Percentiles rank a stretch among this genome's conserved stretches.
phyloP scores from a whole-genome alignment of 1,284 basidiomycete genomes.

The Cryptococcus sp. region DNA sequence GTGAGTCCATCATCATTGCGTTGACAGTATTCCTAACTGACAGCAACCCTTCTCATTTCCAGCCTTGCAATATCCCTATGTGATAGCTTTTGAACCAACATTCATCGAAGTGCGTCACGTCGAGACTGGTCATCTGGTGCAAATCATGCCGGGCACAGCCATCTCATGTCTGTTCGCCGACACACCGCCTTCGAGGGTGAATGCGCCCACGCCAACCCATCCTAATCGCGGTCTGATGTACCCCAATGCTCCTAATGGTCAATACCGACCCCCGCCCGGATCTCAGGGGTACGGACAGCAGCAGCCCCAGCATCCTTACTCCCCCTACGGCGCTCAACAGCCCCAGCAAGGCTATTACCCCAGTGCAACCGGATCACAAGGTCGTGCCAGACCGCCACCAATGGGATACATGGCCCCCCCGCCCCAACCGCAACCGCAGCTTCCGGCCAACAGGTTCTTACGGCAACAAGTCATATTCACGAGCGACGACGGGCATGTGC shows the following conservation, averaged over 20 bases:
- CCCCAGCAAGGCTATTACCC: constrained; percentile 11
- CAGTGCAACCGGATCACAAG: not conserved
- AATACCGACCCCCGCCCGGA: not conserved
- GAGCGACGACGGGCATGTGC: constrained; percentile 52
- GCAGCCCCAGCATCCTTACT: not conserved
- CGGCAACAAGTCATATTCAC: constrained; percentile 52
- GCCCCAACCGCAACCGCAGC: constrained; percentile 2
- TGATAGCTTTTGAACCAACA: constrained; percentile 92
- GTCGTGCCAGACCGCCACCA: constrained; percentile 6
- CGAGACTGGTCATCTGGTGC: constrained; percentile 85
- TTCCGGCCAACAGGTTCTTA: constrained; percentile 27
- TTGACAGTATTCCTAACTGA: not conserved
- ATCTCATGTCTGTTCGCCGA: constrained; percentile 90
- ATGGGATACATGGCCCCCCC: constrained; percentile 23
- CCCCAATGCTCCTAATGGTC: not conserved
- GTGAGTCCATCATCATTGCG: constrained; percentile 58
- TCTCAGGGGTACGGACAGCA: constrained; percentile 9
- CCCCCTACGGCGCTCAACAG: not conserved
- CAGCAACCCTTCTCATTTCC: not conserved
- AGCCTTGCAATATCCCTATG: constrained; percentile 96
- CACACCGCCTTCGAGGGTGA: constrained; percentile 71
- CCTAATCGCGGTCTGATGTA: constrained; percentile 42
- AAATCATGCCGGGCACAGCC: constrained; percentile 92
- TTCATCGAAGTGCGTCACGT: constrained; percentile 98
- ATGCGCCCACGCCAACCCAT: constrained; percentile 34